Evolutionary conservation across 768 basidiomycete genomes (phyloP), one percentile per base, ranked within the genome.

Genomic region (Suillus brevipes): DNA sequence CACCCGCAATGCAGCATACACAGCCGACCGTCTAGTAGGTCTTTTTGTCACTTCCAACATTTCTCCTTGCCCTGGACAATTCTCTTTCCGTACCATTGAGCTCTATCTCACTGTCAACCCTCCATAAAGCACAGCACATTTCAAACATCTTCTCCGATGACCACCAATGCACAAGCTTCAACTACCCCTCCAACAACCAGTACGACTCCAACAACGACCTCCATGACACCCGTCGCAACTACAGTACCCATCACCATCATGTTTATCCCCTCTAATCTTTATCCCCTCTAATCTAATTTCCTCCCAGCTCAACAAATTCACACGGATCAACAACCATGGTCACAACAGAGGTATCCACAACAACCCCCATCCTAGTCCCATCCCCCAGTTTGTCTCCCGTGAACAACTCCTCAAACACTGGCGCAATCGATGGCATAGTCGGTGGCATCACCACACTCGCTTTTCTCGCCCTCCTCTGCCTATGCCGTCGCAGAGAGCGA

Each of bases 371-470:
- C 38, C 2, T 70, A 36, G 8, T 68, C 62, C 37, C 40, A 28
- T 5, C 68, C 4, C 47, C 31, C 37, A 43, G 47, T 42, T 34
- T n/a, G 0, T 9, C 42, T 20, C 4, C 40, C 18, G 7, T 43
- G 18, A 68, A 23, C 36, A 25, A 65, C 25, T 31, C 31, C 31
- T 43, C 57, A 36, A 69, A 20, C 34, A 68, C 74, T 2, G 82
- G 78, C 36, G 75, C 83, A 4, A 85, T 86, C 63, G 80, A 85
- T 12, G 82, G 82, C 20, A 79, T 81, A 3, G 82, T 85, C n/a
- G 84, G 84, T 63, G 84, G 84, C 2, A 63, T 80, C 4, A 75
- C 67, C 2, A 65, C 71, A 3, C 42, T 84, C 34, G 42, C 65
- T 13, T 2, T 76, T 10, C 1, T 81, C 23, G 66, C 66, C 4